These are phyloP conservation scores for Wickerhamiella slavikovae DNA, from an alignment of 805 yeast genomes.

Conservation along the genomic window DNA sequence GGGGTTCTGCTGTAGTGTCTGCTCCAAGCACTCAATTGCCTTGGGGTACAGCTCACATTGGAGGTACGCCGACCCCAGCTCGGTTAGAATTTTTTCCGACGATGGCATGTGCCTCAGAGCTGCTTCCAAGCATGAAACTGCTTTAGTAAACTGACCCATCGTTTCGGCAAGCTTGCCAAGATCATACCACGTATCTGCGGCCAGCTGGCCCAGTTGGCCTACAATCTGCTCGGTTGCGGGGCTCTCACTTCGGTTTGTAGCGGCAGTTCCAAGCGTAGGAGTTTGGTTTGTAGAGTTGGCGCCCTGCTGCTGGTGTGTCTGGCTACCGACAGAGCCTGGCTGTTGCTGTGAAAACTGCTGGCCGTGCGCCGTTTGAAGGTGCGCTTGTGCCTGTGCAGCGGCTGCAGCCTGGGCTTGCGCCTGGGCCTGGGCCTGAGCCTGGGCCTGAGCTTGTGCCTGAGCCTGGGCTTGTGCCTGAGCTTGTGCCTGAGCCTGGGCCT, in stretches of 20 bases:
- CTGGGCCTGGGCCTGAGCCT: neutral
- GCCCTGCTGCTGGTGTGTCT: neutral
- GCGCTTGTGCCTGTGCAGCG: neutral
- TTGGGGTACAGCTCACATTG: constrained; percentile 77
- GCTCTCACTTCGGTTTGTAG: constrained; percentile 1
- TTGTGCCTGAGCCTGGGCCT: constrained; percentile 3
- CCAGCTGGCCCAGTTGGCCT: constrained; percentile 17
- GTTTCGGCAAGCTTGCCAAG: constrained; percentile 79
- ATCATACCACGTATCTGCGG: constrained; percentile 57
- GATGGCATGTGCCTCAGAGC: constrained; percentile 75
- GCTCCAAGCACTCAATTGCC: constrained; percentile 85
- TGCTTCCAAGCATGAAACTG: constrained; percentile 70
- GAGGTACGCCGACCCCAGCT: constrained; percentile 73
- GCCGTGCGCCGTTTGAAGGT: no score
- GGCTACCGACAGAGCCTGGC: constrained; percentile 3
- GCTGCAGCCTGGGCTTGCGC: neutral
- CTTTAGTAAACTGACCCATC: constrained; percentile 73
- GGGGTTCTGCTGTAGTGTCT: constrained; percentile 60
- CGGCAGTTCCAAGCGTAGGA: constrained; percentile 1
- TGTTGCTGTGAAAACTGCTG: constrained; percentile 1
- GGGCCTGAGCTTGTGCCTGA: constrained; percentile 1
- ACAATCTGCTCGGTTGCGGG: constrained; percentile 1
- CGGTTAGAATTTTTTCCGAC: constrained; percentile 65
- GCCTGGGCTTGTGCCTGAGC: constrained; percentile 1
- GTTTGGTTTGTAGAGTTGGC: constrained; percentile 1